These are phyloP conservation scores for Coelastrella sp. DNA, from an alignment of 139 green algal genomes.

Conservation along the genomic window DNA sequence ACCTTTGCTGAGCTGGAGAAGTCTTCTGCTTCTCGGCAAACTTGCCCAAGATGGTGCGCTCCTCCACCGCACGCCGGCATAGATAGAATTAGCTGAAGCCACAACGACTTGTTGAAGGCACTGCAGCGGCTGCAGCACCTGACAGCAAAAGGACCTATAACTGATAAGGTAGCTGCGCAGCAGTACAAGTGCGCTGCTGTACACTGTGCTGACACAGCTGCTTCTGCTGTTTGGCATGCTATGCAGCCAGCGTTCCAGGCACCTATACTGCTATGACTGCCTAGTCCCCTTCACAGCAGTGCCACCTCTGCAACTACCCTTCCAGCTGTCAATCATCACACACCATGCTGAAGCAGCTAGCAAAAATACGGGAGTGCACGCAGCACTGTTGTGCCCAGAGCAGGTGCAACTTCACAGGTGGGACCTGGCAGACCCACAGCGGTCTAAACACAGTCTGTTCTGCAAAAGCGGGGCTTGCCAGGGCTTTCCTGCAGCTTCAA, in stretches of 20 bases:
- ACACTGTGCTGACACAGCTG: too few relatives aligned
- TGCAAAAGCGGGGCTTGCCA: neutral
- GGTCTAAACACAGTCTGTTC: neutral
- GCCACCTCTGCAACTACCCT: conserved; percentile 59
- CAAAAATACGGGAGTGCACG: conserved; percentile 72
- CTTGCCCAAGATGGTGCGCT: conserved; percentile 47
- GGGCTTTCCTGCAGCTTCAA: too few relatives aligned
- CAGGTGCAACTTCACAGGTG: conserved; percentile 63
- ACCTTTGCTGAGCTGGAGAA: neutral
- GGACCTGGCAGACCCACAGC: neutral
- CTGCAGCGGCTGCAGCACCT: too few relatives aligned
- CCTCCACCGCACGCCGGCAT: too few relatives aligned
- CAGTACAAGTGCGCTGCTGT: too few relatives aligned
- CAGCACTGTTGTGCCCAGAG: conserved; percentile 37
- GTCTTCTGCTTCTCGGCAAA: neutral
- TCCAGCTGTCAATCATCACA: conserved; percentile 69
- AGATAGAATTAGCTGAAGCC: too few relatives aligned
- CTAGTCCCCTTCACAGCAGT: conserved; percentile 54
- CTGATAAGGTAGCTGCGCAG: too few relatives aligned
- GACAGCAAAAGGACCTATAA: too few relatives aligned
- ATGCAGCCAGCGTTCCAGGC: conserved; percentile 28
- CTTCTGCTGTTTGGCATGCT: too few relatives aligned
- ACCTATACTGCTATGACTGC: too few relatives aligned
- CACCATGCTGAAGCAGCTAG: conserved; percentile 48
- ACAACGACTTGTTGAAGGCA: too few relatives aligned